Conservation (phyloP, 2,329 filamentous ascomycete species). For the Cordyceps pruinosa region DNA sequence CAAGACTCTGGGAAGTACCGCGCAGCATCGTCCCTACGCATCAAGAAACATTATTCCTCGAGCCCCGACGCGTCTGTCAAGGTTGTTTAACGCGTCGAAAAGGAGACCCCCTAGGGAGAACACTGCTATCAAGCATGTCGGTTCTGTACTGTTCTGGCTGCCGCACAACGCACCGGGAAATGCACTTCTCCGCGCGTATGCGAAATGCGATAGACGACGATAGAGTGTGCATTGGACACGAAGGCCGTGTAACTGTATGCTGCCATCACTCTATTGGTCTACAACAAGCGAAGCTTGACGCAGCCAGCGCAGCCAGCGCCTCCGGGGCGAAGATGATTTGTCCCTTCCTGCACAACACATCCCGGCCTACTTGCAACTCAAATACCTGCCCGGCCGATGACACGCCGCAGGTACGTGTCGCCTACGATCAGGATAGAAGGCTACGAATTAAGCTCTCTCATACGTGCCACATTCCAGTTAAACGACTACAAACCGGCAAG, state of each 20-base stretch:
- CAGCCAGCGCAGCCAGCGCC: too few relatives aligned
- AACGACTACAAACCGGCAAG: neutral
- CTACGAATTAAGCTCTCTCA: neutral
- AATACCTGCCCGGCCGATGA: too few relatives aligned
- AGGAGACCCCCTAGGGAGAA: neutral
- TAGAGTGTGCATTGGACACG: neutral
- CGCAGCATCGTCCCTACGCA: neutral
- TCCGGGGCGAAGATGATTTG: too few relatives aligned
- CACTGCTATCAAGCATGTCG: neutral
- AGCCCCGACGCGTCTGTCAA: neutral
- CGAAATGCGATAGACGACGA: neutral
- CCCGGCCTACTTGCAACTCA: too few relatives aligned
- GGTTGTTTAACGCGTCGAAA: neutral
- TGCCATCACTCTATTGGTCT: neutral
- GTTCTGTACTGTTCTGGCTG: neutral
- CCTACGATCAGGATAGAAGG: neutral
- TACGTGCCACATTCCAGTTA: neutral
- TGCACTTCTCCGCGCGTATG: neutral
- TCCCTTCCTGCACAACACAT: too few relatives aligned
- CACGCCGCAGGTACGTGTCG: too few relatives aligned
- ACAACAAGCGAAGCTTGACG: too few relatives aligned
- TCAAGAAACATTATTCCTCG: neutral
- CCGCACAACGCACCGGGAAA: neutral
- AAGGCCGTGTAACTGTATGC: neutral
- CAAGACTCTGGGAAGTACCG: conserved; percentile 2